Percentiles rank a stretch among this genome's conserved stretches.
Conservation (phyloP, 2,329 filamentous ascomycete species). For the Mycogone perniciosa region DNA sequence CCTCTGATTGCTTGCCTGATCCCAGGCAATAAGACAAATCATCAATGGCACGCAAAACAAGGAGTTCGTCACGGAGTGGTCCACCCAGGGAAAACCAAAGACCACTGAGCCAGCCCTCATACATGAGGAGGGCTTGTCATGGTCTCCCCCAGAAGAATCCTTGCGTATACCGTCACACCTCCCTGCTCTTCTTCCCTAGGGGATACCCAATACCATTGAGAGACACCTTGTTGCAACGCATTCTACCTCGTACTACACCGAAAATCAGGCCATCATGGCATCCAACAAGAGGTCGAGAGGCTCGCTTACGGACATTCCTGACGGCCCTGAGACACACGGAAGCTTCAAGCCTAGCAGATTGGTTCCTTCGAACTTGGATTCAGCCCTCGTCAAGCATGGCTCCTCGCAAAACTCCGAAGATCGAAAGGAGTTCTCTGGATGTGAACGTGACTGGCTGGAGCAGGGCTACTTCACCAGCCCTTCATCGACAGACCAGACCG, state of each 20-base stretch:
- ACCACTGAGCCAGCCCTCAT: neutral
- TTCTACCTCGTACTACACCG: neutral
- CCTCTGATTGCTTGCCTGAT: neutral
- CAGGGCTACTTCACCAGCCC: neutral
- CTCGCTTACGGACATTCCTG: neutral
- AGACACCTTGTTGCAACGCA: neutral
- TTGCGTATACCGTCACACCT: neutral
- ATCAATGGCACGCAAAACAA: neutral
- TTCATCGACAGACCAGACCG: neutral
- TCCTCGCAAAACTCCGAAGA: neutral
- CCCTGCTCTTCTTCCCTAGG: neutral
- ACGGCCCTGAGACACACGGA: neutral
- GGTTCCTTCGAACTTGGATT: neutral
- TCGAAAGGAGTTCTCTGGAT: neutral
- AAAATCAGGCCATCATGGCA: neutral
- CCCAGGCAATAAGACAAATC: neutral
- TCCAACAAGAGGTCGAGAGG: neutral
- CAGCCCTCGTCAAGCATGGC: neutral
- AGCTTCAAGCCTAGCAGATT: neutral
- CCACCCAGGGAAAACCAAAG: neutral
- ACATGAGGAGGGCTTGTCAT: neutral
- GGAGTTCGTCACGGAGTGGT: neutral
- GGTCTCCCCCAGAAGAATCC: neutral
- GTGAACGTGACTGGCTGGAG: neutral
- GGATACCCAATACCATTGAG: neutral